Evolutionary conservation across 2,329 filamentous ascomycete genomes (phyloP), one percentile per base, ranked within the genome.

Genomic region (Colletotrichum viniferum): DNA sequence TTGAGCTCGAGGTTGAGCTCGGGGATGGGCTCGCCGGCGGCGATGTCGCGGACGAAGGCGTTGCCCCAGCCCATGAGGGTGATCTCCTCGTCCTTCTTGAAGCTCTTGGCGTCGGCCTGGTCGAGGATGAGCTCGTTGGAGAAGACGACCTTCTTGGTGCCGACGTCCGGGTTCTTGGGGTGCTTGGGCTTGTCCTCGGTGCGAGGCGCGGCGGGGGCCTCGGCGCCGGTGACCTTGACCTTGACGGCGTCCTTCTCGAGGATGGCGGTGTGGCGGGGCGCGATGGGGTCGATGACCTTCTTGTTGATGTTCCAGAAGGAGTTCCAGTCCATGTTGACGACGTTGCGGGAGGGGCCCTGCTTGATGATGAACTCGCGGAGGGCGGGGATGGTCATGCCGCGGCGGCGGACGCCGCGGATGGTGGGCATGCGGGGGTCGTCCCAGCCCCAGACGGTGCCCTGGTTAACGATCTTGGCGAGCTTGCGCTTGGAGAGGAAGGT

Each of bases 51-150:
- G 28, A 97, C 94, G 78, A 96, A 91, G 14, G 94, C 95, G 81
- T 98, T 97, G 79, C 96, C 97, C 96, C 96, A 98, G 84, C 94
- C 94, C 96, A 98, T 98, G 56, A 98, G 89, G 0, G 96, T 98
- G 80, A 98, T 95, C 85, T 98, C 96, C 87, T 98, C 96, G 81
- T 94, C 93, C 76, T 94, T 89, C 80, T 92, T 94, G 86, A 98
- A 97, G 30, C 90, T 90, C 83, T 93, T 93, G 77, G 94, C 95
- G 80, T 98, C 96, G 61, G 90, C 94, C 85, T 98, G 96, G 82
- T 98, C 96, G 68, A 98, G 87, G 76, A 97, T 87, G 78, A 98
- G 88, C 77, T 92, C 90, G 73, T 90, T 90, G 82, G 94, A 94
- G 84, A 93, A 97, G 30, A 92, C 89, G 7, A 98, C 95, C 86